Base-by-base conservation (phyloP, 1,284 basidiomycete species). In the Apiotrichum laibachii region DNA sequence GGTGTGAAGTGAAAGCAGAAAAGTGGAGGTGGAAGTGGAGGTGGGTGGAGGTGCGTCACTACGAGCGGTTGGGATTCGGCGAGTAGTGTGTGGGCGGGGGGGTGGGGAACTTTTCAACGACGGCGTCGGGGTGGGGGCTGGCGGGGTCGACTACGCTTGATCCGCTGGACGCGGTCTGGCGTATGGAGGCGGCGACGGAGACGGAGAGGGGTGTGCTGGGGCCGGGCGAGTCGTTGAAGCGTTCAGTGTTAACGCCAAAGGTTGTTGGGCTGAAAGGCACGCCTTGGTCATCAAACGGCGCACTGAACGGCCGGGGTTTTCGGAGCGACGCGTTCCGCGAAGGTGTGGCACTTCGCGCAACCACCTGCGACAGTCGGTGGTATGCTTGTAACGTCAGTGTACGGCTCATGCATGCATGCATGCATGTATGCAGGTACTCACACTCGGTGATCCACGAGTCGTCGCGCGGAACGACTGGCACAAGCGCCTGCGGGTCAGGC, bases 361-460 rank as follows among this genome's bases (percentile, higher is more conserved):
- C 45, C 18, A 35, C 53, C 34, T 26, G 49, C 47, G 31, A 47
- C 39, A 50, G 34, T 16, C 39, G 40, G 52, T 59, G 52, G 50
- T 51, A 60, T 9, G 62, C 62, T 63, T 31, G 40, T 8, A 37
- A 6, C 2, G 61, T 63, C 43, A 57, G 62, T 15, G 21, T 44
- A 1, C 21, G 21, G n/a, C 33, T n/a, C 37, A 34, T 31, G 45
- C 37, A 61, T 53, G 43, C 50, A 34, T 52, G 19, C 33, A 45
- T 37, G 43, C 52, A 57, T 56, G 43, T 12, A 52, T 19, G 16
- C n/a, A 35, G 18, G 35, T 7, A 49, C 62, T 58, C 53, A 63
- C 62, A 60, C 19, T 55, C 51, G 12, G 62, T 56, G 46, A 63
- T 63, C 62, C 62, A 63, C 21, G 62, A 63, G 50, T 56, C 59